phyloP scores from a whole-genome alignment of 2,329 filamentous ascomycete species.

The Metarhizium humberi region DNA sequence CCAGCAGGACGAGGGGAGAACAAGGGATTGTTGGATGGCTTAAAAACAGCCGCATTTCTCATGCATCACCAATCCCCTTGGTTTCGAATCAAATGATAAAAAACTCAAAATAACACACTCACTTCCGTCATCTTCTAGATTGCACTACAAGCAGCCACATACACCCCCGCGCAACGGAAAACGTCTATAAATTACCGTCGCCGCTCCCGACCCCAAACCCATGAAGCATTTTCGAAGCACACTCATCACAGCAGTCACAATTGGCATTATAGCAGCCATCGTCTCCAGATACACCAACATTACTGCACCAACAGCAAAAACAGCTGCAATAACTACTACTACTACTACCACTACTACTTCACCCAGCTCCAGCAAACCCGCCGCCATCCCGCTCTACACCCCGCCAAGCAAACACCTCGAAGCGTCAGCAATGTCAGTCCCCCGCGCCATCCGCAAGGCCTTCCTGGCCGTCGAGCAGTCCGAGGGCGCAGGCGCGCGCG shows the following conservation, averaged over 20 bases:
- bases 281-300: background rate
- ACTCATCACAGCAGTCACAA: background rate
- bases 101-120: no score
- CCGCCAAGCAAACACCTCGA: constrained; percentile 2
- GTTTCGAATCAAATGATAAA: no score
- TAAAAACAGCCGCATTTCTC: no score
- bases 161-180: background rate
- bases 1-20: no score
- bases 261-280: background rate
- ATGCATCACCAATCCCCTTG: no score
- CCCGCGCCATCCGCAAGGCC: constrained; percentile 70
- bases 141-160: background rate
- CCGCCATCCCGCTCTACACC: background rate
- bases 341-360: no score
- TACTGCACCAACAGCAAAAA: no score
- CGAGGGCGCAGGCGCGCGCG: constrained; percentile 80
- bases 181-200: background rate
- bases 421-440: constrained; percentile 50
- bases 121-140: no score
- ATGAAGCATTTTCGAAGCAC: background rate
- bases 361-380: background rate
- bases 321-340: background rate
- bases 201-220: background rate
- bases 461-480: constrained; percentile 79
- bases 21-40: no score